Evolutionary conservation across 768 basidiomycete genomes (phyloP).

Genomic region (Rhizopogon sp.): DNA sequence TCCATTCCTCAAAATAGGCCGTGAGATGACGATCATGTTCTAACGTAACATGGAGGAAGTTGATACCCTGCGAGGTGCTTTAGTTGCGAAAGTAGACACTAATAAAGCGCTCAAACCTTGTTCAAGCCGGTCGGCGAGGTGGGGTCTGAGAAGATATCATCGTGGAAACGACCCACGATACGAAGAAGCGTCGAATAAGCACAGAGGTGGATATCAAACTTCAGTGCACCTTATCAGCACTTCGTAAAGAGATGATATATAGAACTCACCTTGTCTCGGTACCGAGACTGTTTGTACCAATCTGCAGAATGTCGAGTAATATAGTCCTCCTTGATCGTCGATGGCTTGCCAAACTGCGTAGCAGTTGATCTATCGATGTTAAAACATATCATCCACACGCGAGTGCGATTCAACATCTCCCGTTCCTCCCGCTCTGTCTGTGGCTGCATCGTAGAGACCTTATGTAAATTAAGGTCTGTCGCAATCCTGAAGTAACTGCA

Average conservation of each 20-base stretch:
- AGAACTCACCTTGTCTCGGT: conserved; percentile 47
- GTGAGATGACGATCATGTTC: conserved; percentile 55
- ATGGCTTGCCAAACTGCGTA: conserved; percentile 87
- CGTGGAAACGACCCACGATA: conserved; percentile 71
- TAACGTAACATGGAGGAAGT: conserved; percentile 63
- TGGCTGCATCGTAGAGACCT: conserved; percentile 54
- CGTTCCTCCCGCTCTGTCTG: conserved; percentile 72
- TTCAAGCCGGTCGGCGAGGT: conserved; percentile 64
- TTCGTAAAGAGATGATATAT: neutral
- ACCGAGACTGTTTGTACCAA: conserved; percentile 70
- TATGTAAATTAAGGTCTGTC: conserved; percentile 84
- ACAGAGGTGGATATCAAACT: conserved; percentile 77
- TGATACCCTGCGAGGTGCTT: conserved; percentile 40
- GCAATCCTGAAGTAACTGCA: conserved; percentile 51
- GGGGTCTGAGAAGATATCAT: conserved; percentile 71
- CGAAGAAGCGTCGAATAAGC: conserved; percentile 66
- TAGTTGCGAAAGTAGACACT: neutral
- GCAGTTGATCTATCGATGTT: conserved; percentile 85
- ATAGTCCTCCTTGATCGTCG: conserved; percentile 82
- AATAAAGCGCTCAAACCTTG: conserved; percentile 38
- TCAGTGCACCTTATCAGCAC: neutral
- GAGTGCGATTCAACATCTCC: conserved; percentile 76
- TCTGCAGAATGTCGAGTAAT: conserved; percentile 67
- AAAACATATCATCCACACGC: conserved; percentile 92
- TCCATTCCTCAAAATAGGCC: conserved; percentile 65